Evolutionary conservation across 768 basidiomycete genomes (phyloP).

Genomic region (Porpolomopsis calyptriformis): DNA sequence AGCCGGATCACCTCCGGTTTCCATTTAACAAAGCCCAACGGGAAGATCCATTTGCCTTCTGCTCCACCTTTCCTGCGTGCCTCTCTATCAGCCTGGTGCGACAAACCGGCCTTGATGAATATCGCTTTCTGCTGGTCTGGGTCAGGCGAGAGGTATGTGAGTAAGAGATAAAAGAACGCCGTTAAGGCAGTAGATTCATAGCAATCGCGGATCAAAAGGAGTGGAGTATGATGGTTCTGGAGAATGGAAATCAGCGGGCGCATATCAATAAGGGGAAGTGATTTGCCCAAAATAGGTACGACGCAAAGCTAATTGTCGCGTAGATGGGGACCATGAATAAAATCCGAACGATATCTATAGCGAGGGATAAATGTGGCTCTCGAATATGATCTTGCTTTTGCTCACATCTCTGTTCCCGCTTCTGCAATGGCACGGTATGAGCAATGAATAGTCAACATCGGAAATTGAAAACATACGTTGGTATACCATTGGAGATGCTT

Average conservation of each 20-base stretch:
- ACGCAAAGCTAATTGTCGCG: constrained; percentile 52
- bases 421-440: constrained; percentile 26
- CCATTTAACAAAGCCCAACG: constrained; percentile 50
- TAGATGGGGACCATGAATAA: constrained; percentile 76
- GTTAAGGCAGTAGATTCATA: constrained; percentile 72
- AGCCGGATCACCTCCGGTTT: constrained; percentile 42
- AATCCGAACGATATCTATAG: constrained; percentile 56
- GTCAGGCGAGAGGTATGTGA: constrained; percentile 58
- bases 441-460: background rate
- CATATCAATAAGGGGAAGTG: background rate
- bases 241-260: constrained; percentile 5
- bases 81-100: constrained; percentile 40
- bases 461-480: constrained; percentile 33
- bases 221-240: constrained; percentile 56
- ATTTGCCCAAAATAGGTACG: constrained; percentile 62
- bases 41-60: constrained; percentile 57
- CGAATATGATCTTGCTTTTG: no score
- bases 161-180: constrained; percentile 68
- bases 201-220: constrained; percentile 59
- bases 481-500: constrained; percentile 68
- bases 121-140: constrained; percentile 49
- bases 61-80: constrained; percentile 32
- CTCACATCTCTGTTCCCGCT: constrained; percentile 60
- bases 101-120: constrained; percentile 49
- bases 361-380: background rate